These are phyloP conservation scores for Salix udensis DNA, from an alignment of 345 rosid species.

Conservation along the genomic window DNA sequence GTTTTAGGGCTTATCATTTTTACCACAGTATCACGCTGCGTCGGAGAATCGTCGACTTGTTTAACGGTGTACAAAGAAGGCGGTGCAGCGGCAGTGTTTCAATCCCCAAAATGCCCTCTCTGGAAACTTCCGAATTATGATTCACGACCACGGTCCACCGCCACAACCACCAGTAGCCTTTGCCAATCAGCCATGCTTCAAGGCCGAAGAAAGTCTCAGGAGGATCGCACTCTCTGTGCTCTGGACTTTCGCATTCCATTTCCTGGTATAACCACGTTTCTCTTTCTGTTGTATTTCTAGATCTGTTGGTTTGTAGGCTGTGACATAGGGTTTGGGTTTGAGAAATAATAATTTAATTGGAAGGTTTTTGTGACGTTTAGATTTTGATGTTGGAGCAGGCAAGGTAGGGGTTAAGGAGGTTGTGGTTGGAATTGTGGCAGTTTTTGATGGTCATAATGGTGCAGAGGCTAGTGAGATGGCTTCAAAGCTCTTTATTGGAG, in stretches of 20 bases:
- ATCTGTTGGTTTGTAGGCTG: not conserved
- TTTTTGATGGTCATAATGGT: conserved; percentile 95
- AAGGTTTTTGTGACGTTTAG: conserved; percentile 6
- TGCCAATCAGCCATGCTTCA: conserved; percentile 68
- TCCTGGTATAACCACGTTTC: conserved; percentile 41
- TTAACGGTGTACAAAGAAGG: conserved; percentile 76
- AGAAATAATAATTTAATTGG: not conserved
- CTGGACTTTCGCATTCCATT: conserved; percentile 78
- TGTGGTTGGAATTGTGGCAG: conserved; percentile 70
- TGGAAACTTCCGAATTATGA: conserved; percentile 58
- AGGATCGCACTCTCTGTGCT: conserved; percentile 77
- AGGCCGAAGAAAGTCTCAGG: conserved; percentile 70
- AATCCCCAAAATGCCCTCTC: conserved; percentile 79
- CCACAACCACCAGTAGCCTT: conserved; percentile 20
- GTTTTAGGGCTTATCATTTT: conserved; percentile 5
- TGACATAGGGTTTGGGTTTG: not conserved
- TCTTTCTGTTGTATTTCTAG: not conserved
- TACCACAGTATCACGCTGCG: not conserved
- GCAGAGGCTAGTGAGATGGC: conserved; percentile 99
- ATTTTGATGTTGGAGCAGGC: conserved; percentile 40
- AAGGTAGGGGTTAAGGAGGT: conserved; percentile 61
- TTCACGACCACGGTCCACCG: conserved; percentile 30
- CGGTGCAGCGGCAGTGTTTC: conserved; percentile 88
- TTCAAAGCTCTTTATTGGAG: conserved; percentile 68
- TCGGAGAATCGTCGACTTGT: conserved; percentile 70